Base-by-base conservation (phyloP, 2,329 filamentous ascomycete species). In the Fusarium zealandicum region DNA sequence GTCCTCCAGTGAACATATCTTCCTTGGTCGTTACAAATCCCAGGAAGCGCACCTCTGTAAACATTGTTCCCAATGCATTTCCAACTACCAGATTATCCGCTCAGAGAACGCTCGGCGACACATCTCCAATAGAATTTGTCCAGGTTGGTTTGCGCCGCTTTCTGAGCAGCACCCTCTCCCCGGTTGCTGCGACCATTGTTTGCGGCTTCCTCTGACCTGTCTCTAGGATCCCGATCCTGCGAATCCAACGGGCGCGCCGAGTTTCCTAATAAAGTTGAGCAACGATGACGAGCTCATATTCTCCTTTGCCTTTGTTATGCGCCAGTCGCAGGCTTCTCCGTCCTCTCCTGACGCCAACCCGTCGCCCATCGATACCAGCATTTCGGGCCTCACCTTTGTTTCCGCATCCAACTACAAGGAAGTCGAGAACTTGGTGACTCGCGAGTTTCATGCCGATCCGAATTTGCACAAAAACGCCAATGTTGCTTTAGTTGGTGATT, bases 391-490 rank as follows among this genome's bases (percentile, higher is more conserved):
- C 57, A 99, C 95, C 8, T 98, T 93, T 72, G 89, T 96, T 58
- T 93, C 93, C 73, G 93, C 91, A 35, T 91, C 93, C 1, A 96
- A 87, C 45, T 78, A 86, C 27, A 90, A 85, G 75, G 95, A 99
- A 68, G 85, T 99, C 47, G 95, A 98, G 70, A 97, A 95, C 64
- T 79, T 99, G 39, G 88, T 98, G 40, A 98, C 93, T 13, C 83
- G 93, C 66, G 95, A 99, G 73, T 98, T 99, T 68, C 92, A 98
- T 66, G 92, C 93, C 63, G 92, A 99, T 70, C 95, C 95, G 1
- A 99, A 99, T 70, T 80, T 99, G 50, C 95, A 99, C 78, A 98
- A 96, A 72, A 98, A 97, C 70, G 84, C 92, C 48, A 98, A 98
- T 70, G 95, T 99, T 32, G 90, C 96, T 69, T 82, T 98, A 37